Base-by-base conservation (phyloP, 2,329 filamentous ascomycete species). In the Rutstroemia sp. region DNA sequence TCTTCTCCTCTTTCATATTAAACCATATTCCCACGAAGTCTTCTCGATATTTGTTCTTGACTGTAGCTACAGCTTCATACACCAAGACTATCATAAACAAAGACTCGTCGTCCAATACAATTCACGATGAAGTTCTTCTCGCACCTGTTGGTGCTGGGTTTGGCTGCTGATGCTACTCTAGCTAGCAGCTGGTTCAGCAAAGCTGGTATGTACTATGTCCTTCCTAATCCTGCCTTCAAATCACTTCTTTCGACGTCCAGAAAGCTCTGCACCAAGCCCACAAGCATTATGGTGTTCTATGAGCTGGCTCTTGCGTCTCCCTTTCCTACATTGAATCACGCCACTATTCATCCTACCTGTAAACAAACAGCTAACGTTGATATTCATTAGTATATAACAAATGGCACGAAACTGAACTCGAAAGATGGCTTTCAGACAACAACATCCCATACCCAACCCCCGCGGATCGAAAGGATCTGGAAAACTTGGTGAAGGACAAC, bases 321-420 rank as follows among this genome's bases (percentile, higher is more conserved):
- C 40, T 25, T 19, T 48, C 44, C 21, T 34, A 5, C 19, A 16
- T 16, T 27, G 17, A 14, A 39, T 30, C 27, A 8, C 50, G 42
- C 57, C 47, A 51, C 48, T 30, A 30, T 9, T 30, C 27, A 10
- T 30, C 27, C 27, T 3, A 30, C 27, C 10, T 10, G 10, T 9
- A 9, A 8, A 30, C 7, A 30, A 30, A 30, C 27, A 3, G 27
- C 27, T 30, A 12, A 30, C 27, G 10, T 30, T 30, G 27, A 30
- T 30, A 4, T 30, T 30, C 8, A 30, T 30, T 30, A 96, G 92
- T 87, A 16, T 97, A 97, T 79, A 96, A 97, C 76, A 96, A 94
- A 72, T 99, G 94, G 94, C 92, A 97, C 68, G 87, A 97, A 78
- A 95, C 89, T 21, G 94, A 99, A 79, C 83, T 99, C 30, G 92